phyloP scores from a whole-genome alignment of 2,329 filamentous ascomycete genomes.

The Capronia epimyces region DNA sequence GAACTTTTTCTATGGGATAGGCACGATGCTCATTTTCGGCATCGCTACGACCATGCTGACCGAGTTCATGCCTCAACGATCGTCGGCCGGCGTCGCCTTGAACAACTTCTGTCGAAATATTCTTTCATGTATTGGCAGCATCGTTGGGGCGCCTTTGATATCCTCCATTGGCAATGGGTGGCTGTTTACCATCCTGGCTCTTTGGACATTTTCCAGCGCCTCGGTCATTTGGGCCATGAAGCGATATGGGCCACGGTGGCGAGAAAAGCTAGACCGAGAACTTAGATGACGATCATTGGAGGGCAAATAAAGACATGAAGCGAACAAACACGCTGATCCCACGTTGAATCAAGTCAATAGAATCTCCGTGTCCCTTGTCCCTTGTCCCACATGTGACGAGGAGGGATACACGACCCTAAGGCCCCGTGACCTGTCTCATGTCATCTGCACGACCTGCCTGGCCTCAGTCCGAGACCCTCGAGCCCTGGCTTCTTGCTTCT shows the following conservation, averaged over 20 bases:
- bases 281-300: slow-evolving; percentile 7
- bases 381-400: no score
- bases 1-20: slow-evolving; percentile 68
- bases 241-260: slow-evolving; percentile 26
- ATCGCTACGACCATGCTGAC: slow-evolving; percentile 76
- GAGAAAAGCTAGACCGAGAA: slow-evolving; percentile 26
- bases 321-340: background rate
- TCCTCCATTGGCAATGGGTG: slow-evolving; percentile 67
- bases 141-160: slow-evolving; percentile 67
- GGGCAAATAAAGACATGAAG: background rate
- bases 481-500: background rate
- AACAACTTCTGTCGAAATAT: slow-evolving; percentile 77
- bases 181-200: slow-evolving; percentile 61
- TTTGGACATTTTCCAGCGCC: slow-evolving; percentile 54
- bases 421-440: no score
- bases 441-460: no score
- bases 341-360: no score
- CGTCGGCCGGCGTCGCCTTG: slow-evolving; percentile 64
- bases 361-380: no score
- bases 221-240: slow-evolving; percentile 56
- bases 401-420: no score
- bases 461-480: no score
- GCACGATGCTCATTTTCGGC: slow-evolving; percentile 73
- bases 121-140: slow-evolving; percentile 63
- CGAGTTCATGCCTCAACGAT: slow-evolving; percentile 70